Conservation (phyloP, 306 rosid species). For the Castanea mollissima region DNA sequence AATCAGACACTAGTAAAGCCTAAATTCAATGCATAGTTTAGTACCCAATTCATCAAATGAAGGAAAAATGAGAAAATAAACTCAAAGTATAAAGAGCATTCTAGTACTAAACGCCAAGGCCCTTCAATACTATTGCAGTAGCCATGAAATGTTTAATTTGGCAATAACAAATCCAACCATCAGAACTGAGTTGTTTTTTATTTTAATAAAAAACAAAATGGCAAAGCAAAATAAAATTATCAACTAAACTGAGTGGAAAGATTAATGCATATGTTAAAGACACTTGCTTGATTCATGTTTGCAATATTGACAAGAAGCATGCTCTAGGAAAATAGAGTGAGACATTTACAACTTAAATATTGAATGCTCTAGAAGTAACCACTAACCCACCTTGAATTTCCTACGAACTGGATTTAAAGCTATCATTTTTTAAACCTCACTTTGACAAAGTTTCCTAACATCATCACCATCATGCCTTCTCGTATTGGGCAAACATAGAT, state of each 20-base stretch:
- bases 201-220: too few relatives aligned
- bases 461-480: not conserved
- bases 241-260: too few relatives aligned
- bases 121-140: too few relatives aligned
- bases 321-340: not conserved
- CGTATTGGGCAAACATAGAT: not conserved
- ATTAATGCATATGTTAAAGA: not conserved
- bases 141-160: too few relatives aligned
- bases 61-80: not conserved
- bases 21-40: slow-evolving; percentile 21
- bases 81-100: not conserved
- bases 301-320: not conserved
- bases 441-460: not conserved
- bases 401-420: not conserved
- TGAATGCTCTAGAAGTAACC: not conserved
- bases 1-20: slow-evolving; percentile 88
- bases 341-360: not conserved
- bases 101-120: not conserved
- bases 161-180: too few relatives aligned
- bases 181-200: too few relatives aligned
- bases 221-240: too few relatives aligned
- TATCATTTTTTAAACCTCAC: not conserved
- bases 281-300: not conserved
- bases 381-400: not conserved
- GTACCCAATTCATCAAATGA: not conserved